phyloP scores from a whole-genome alignment of 129 eudicot genomes.

The Arctium minus region DNA sequence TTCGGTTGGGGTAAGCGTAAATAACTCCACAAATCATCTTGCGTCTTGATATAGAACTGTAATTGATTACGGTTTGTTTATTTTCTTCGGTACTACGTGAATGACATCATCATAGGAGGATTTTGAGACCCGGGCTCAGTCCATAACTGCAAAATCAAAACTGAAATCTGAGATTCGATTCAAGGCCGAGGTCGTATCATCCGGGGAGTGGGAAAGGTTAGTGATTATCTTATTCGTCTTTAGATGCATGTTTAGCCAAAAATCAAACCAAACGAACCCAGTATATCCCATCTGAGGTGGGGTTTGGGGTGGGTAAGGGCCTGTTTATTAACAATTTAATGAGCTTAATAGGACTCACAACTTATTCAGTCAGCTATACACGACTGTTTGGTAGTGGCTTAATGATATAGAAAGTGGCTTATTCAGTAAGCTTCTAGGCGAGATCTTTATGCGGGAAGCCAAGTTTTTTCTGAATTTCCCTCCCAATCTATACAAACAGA shows the following conservation, averaged over 20 bases:
- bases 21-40: constrained; percentile 2
- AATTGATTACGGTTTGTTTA: not conserved
- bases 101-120: constrained; percentile 62
- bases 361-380: too few relatives aligned
- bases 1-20: constrained; percentile 78
- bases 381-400: too few relatives aligned
- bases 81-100: not conserved
- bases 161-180: constrained; percentile 83
- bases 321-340: too few relatives aligned
- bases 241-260: not conserved
- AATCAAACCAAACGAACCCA: not conserved
- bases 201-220: constrained; percentile 94
- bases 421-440: too few relatives aligned
- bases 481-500: too few relatives aligned
- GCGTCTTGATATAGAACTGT: not conserved
- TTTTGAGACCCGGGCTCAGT: constrained; percentile 79
- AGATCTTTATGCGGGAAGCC: too few relatives aligned
- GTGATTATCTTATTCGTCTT: constrained; percentile 11
- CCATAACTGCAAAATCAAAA: constrained; percentile 77
- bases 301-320: not conserved
- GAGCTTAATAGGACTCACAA: too few relatives aligned
- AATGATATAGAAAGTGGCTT: too few relatives aligned
- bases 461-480: too few relatives aligned
- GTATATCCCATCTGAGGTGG: not conserved
- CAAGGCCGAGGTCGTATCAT: constrained; percentile 85